Percentiles rank a stretch among this genome's conserved stretches.
Evolutionary conservation across 352 stramenopile species (phyloP).

Genomic region (Phytophthora pinifolia): DNA sequence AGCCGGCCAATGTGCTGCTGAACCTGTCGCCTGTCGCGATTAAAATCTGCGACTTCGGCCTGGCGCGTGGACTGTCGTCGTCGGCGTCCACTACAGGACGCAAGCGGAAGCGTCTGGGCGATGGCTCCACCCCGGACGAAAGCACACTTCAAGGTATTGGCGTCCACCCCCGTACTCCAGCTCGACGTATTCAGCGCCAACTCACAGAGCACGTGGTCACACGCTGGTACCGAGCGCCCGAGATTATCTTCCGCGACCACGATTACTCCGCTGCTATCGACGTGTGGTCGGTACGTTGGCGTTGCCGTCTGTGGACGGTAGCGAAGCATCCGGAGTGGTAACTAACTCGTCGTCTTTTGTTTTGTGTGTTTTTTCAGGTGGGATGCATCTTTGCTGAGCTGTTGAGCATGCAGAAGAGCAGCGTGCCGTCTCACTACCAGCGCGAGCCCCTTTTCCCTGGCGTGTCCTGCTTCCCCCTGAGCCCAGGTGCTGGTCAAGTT

Average conservation of each 20-base stretch:
- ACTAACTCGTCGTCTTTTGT: conserved; percentile 13
- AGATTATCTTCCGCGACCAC: conserved; percentile 93
- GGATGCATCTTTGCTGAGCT: conserved; percentile 96
- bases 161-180: conserved; percentile 72
- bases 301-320: not conserved
- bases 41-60: conserved; percentile 88
- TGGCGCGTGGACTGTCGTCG: conserved; percentile 70
- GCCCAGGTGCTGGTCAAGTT: conserved; percentile 70
- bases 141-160: conserved; percentile 60
- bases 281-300: conserved; percentile 81
- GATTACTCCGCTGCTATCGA: conserved; percentile 89
- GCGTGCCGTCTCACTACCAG: conserved; percentile 93
- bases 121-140: conserved; percentile 53
- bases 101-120: conserved; percentile 49
- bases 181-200: conserved; percentile 86
- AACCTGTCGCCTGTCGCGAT: conserved; percentile 86
- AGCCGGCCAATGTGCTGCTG: conserved; percentile 87
- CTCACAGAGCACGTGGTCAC: conserved; percentile 96
- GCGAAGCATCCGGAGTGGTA: not conserved
- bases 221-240: conserved; percentile 93
- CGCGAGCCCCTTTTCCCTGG: conserved; percentile 94
- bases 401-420: conserved; percentile 96
- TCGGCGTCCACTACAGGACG: conserved; percentile 67
- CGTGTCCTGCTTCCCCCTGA: conserved; percentile 89
- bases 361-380: conserved; percentile 46